These are phyloP conservation scores for Dactylellina drechsleri DNA, from an alignment of 2,329 filamentous ascomycete species.

Conservation along the genomic window DNA sequence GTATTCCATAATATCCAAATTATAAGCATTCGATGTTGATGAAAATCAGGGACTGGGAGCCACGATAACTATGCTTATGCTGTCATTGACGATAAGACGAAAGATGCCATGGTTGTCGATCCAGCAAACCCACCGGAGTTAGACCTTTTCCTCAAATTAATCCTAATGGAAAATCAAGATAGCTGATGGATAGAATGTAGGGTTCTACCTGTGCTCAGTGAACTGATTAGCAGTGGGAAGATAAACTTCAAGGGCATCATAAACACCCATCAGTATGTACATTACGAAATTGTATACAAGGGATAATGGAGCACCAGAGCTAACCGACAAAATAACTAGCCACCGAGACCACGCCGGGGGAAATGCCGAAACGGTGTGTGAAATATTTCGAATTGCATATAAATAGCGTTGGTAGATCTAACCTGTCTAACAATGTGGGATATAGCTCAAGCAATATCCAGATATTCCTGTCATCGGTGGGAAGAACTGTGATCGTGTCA, in stretches of 20 bases:
- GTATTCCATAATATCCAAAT: conserved; percentile 59
- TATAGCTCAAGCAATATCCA: conserved; percentile 69
- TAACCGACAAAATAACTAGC: conserved; percentile 64
- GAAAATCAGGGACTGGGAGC: conserved; percentile 73
- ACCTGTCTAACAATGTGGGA: background rate
- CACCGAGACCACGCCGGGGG: conserved; percentile 96
- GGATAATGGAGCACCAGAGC: background rate
- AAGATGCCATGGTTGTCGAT: conserved; percentile 81
- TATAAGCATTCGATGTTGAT: conserved; percentile 9
- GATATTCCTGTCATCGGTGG: conserved; percentile 84
- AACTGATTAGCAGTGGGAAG: conserved; percentile 74
- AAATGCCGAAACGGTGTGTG: conserved; percentile 79
- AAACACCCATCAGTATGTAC: conserved; percentile 91
- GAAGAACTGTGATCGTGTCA: conserved; percentile 83
- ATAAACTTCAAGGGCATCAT: conserved; percentile 90
- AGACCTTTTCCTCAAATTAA: conserved; percentile 57
- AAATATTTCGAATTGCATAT: background rate
- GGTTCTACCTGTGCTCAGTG: conserved; percentile 74
- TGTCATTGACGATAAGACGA: conserved; percentile 79
- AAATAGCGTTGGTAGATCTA: background rate
- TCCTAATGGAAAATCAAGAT: background rate
- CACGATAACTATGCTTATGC: conserved; percentile 88
- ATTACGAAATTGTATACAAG: background rate
- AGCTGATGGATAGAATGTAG: conserved; percentile 60
- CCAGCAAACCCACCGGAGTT: conserved; percentile 82